Evolutionary conservation across 768 basidiomycete species (phyloP), one percentile per base, ranked within the genome.

Genomic region (Rhizopogon sp.): DNA sequence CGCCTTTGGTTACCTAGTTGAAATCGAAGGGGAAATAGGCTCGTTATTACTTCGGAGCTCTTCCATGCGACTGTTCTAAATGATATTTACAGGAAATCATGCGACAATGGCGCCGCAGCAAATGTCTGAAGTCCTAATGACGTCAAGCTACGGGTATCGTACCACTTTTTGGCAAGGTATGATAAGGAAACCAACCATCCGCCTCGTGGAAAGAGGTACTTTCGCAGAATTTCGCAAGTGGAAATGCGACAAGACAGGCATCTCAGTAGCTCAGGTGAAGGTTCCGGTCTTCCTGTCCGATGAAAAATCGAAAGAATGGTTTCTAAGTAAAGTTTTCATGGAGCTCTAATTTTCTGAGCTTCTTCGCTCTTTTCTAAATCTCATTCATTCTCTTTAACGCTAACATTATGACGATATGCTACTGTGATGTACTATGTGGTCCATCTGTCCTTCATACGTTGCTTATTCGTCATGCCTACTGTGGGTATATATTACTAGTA

Each of bases 241-340:
- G 42, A 50, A 31, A 28, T 25, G 46, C 11, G 47, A 49, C 1
- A 40, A 22, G 39, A 20, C 17, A 5, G 40, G 11, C 25, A 7
- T 29, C 14, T 40, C 46, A 13, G 10, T 47, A 4, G 39, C 25
- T 5, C 54, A 55, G 10, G 22, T 55, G 16, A 55, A 55, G 47
- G 39, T 55, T 10, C 63, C 62, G 0, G 7, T 57, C 5, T 55
- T 60, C 2, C 17, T 60, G 2, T 14, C 46, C 13, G 29, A 65
- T 28, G 17, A 17, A 6, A 31, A 6, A 2, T 35, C 4, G 6
- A 45, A 43, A 25, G 58, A 56, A n/a, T 66, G 66, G 66, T 22
- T 67, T 5, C 33, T 39, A 43, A 46, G 62, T 20, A 58, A 50
- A 46, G 64, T 63, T 4, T 8, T 55, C 6, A 51, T 25, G 42